These are phyloP conservation scores for Fusarium nematophilum DNA, from an alignment of 2,329 filamentous ascomycete genomes.

Conservation along the genomic window DNA sequence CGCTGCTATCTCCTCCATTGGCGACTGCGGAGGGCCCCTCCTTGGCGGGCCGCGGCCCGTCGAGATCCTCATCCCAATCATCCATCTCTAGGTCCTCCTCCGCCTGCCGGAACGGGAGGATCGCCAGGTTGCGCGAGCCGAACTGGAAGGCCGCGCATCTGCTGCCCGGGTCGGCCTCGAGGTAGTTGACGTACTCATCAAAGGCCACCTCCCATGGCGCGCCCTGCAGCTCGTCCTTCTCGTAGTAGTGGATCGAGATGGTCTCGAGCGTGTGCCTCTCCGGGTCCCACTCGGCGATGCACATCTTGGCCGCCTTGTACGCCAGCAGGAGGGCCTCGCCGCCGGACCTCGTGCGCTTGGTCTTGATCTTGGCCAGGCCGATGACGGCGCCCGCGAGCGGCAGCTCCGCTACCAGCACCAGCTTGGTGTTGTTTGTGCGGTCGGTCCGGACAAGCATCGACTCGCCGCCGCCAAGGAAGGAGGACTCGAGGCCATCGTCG, in stretches of 20 bases:
- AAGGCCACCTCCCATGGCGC: conserved; percentile 85
- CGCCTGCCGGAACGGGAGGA: conserved; percentile 88
- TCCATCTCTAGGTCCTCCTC: conserved; percentile 92
- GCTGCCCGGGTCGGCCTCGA: conserved; percentile 90
- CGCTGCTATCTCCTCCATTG: conserved; percentile 47
- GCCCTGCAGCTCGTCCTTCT: conserved; percentile 87
- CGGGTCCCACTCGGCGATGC: conserved; percentile 93
- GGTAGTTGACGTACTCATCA: conserved; percentile 80
- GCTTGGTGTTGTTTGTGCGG: conserved; percentile 75
- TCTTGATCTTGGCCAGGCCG: conserved; percentile 82
- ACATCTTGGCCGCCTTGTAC: conserved; percentile 91
- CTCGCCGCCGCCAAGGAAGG: conserved; percentile 72
- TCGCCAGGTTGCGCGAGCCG: conserved; percentile 87
- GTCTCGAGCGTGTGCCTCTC: conserved; percentile 83
- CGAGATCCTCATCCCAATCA: conserved; percentile 87
- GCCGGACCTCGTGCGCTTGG: conserved; percentile 77
- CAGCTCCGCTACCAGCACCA: conserved; percentile 88
- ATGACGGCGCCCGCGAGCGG: conserved; percentile 85
- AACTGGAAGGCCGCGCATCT: conserved; percentile 96
- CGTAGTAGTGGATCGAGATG: conserved; percentile 97
- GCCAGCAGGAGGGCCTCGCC: conserved; percentile 87
- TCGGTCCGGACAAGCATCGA: conserved; percentile 71
- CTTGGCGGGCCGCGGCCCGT: conserved; percentile 71
- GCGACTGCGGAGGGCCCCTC: conserved; percentile 47
- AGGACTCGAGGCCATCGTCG: conserved; percentile 73